These are phyloP conservation scores for Colletotrichum aenigma DNA, from an alignment of 2,329 filamentous ascomycete genomes.

Conservation along the genomic window DNA sequence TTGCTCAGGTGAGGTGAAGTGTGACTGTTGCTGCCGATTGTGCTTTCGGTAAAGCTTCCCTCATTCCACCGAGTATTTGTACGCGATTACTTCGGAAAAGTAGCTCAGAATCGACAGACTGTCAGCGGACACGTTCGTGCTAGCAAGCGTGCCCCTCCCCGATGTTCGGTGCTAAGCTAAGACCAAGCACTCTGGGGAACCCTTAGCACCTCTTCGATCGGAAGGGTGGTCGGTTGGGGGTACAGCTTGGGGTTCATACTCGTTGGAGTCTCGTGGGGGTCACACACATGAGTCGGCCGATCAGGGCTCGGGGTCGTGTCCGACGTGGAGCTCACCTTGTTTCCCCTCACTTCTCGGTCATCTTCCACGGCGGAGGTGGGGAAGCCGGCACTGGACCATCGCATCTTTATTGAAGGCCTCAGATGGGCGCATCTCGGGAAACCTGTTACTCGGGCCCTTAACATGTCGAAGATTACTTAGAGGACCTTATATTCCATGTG, in stretches of 20 bases:
- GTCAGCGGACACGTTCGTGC: background rate
- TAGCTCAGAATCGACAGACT: background rate
- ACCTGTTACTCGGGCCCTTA: background rate
- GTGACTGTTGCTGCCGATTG: background rate
- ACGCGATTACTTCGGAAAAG: background rate
- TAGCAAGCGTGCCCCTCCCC: background rate
- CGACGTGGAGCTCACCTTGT: background rate
- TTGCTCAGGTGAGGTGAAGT: background rate
- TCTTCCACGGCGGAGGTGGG: conserved; percentile 5
- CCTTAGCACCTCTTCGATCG: background rate
- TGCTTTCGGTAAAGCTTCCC: background rate
- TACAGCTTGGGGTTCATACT: background rate
- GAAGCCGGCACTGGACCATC: background rate
- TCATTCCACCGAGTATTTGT: background rate
- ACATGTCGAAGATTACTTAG: background rate
- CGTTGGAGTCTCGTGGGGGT: background rate
- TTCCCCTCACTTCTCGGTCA: conserved; percentile 14
- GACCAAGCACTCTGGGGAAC: background rate
- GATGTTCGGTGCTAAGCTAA: background rate
- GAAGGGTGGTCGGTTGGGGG: background rate
- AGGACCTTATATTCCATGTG: no score
- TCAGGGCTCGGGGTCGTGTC: background rate
- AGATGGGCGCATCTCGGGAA: background rate
- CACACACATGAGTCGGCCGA: background rate
- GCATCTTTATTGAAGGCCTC: conserved; percentile 4